Evolutionary conservation across 1,284 basidiomycete species (phyloP).

Genomic region (Kwoniella shivajii): DNA sequence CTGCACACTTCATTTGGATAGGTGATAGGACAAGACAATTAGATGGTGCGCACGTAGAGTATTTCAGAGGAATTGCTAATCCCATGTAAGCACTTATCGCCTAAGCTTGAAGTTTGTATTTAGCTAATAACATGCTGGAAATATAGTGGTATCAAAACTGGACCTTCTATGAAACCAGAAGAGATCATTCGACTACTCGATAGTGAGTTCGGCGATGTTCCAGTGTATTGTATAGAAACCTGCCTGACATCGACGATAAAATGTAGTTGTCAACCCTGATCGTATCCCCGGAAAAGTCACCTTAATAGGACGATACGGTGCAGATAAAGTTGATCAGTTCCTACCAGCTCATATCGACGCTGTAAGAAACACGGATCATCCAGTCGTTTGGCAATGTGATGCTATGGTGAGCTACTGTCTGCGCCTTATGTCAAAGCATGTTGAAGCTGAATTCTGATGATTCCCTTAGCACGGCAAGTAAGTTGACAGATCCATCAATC

Average conservation of each 20-base stretch:
- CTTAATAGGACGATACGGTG: slow-evolving; percentile 91
- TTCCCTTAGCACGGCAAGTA: slow-evolving; percentile 40
- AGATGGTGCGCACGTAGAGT: slow-evolving; percentile 91
- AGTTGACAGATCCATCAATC: slow-evolving; percentile 1
- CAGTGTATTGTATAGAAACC: neutral
- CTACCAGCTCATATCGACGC: slow-evolving; percentile 81
- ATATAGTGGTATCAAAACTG: slow-evolving; percentile 81
- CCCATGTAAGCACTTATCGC: slow-evolving; percentile 63
- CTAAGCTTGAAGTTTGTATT: neutral
- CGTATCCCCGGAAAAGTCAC: slow-evolving; percentile 82
- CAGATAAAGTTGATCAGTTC: slow-evolving; percentile 74
- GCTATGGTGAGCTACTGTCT: slow-evolving; percentile 66
- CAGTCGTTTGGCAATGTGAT: slow-evolving; percentile 92
- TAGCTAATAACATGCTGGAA: slow-evolving; percentile 10
- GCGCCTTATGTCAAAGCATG: neutral
- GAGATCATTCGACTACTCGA: slow-evolving; percentile 82
- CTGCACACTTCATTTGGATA: slow-evolving; percentile 95
- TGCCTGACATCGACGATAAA: neutral
- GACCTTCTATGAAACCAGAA: slow-evolving; percentile 77
- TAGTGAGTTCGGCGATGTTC: slow-evolving; percentile 58
- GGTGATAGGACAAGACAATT: slow-evolving; percentile 95
- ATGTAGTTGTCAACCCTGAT: slow-evolving; percentile 78
- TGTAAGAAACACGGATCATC: slow-evolving; percentile 77
- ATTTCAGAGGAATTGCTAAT: slow-evolving; percentile 91
- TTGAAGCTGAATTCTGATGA: slow-evolving; percentile 5